Evolutionary conservation across 2,329 filamentous ascomycete species (phyloP).

Genomic region (Xylariaceae sp.): DNA sequence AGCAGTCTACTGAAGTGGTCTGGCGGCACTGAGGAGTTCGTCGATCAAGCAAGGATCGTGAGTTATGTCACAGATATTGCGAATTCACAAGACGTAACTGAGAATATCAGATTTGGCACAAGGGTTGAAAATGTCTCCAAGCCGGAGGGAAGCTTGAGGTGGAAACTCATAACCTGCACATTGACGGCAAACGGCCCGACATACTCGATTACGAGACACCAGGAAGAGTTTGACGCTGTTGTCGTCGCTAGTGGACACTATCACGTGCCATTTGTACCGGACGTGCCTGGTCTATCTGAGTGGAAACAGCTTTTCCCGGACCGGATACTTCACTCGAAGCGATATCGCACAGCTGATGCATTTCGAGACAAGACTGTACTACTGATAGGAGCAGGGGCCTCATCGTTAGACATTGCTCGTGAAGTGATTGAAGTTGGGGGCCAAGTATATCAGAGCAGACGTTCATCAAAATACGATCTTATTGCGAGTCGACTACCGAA

Average conservation of each 20-base stretch:
- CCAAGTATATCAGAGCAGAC: slow-evolving; percentile 47
- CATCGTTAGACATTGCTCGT: slow-evolving; percentile 39
- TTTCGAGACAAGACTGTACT: slow-evolving; percentile 53
- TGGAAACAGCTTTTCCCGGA: slow-evolving; percentile 54
- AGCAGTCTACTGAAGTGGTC: slow-evolving; percentile 50
- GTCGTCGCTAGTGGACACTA: slow-evolving; percentile 67
- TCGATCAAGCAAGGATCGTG: slow-evolving; percentile 52
- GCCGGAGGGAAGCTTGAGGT: slow-evolving; percentile 35
- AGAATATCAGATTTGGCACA: slow-evolving; percentile 52
- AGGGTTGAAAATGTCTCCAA: slow-evolving; percentile 53
- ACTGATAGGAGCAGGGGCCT: slow-evolving; percentile 50
- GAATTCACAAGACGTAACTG: slow-evolving; percentile 43
- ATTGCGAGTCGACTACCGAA: slow-evolving; percentile 49
- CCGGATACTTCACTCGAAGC: slow-evolving; percentile 64
- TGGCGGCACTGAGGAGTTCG: slow-evolving; percentile 54
- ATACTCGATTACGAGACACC: slow-evolving; percentile 27
- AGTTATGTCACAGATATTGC: slow-evolving; percentile 61
- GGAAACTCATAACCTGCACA: slow-evolving; percentile 49
- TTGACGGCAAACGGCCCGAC: slow-evolving; percentile 28
- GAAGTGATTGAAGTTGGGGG: slow-evolving; percentile 36
- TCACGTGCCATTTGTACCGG: slow-evolving; percentile 57
- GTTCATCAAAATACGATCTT: slow-evolving; percentile 58
- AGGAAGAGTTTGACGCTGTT: slow-evolving; percentile 56
- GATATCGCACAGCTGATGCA: slow-evolving; percentile 59
- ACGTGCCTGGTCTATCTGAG: slow-evolving; percentile 52